Conservation (phyloP, 345 rosid genomes). For the Salix arbutifolia region DNA sequence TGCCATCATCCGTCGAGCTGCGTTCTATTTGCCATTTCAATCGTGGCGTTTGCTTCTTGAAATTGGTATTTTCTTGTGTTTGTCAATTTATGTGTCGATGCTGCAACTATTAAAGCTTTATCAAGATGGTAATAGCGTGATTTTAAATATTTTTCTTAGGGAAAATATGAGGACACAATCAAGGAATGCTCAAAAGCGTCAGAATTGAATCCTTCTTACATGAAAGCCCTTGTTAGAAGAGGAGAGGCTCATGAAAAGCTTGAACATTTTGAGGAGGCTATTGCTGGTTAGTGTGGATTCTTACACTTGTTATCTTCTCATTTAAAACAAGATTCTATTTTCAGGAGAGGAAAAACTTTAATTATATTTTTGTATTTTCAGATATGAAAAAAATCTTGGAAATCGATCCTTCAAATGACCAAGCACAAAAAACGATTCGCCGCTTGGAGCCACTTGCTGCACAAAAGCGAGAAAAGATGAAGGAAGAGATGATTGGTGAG, state of each 20-base stretch:
- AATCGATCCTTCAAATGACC: slow-evolving; percentile 73
- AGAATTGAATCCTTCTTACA: slow-evolving; percentile 68
- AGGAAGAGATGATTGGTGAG: slow-evolving; percentile 96
- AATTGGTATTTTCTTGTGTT: slow-evolving; percentile 43
- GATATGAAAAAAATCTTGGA: slow-evolving; percentile 85
- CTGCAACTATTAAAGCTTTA: background rate
- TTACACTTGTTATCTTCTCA: background rate
- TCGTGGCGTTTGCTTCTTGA: slow-evolving; percentile 69
- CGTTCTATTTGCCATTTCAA: slow-evolving; percentile 79
- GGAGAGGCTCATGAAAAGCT: slow-evolving; percentile 91
- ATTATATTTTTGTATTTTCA: slow-evolving; percentile 19
- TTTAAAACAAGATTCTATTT: background rate
- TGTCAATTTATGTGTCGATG: background rate
- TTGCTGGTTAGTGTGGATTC: slow-evolving; percentile 48
- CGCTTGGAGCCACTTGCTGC: slow-evolving; percentile 87
- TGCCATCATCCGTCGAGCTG: slow-evolving; percentile 43
- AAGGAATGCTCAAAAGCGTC: slow-evolving; percentile 85
- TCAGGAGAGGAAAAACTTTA: background rate
- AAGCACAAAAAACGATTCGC: slow-evolving; percentile 57
- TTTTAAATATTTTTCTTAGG: slow-evolving; percentile 33
- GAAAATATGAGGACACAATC: slow-evolving; percentile 66
- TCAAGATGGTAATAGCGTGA: background rate
- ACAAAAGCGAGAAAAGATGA: slow-evolving; percentile 89
- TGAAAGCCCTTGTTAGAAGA: slow-evolving; percentile 73
- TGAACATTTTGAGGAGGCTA: slow-evolving; percentile 81